Conservation (phyloP, 345 rosid species). For the Isatis tinctoria region DNA sequence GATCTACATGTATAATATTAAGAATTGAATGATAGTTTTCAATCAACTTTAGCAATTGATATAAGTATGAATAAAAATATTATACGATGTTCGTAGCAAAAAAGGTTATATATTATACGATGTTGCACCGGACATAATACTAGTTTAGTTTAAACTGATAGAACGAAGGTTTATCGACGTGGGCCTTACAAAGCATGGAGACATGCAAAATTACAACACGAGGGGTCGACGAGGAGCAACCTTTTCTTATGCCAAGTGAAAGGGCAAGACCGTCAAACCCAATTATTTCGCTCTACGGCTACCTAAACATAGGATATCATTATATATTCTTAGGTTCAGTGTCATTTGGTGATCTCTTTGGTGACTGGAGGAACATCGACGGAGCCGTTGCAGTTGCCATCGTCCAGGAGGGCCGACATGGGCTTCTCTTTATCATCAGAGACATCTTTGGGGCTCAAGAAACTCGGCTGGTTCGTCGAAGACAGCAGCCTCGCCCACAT, state of each 20-base stretch:
- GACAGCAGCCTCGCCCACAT: conserved; percentile 84
- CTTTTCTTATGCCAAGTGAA: neutral
- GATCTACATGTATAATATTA: too few species aligned
- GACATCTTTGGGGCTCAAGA: conserved; percentile 37
- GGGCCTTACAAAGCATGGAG: neutral
- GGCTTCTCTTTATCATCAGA: conserved; percentile 15
- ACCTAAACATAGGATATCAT: neutral
- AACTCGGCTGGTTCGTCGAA: conserved; percentile 81
- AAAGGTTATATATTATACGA: too few species aligned
- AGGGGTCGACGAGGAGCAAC: neutral
- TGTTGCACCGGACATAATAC: too few species aligned
- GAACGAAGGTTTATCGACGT: neutral
- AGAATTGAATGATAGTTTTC: too few species aligned
- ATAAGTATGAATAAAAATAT: too few species aligned
- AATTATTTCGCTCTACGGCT: neutral
- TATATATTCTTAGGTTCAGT: neutral
- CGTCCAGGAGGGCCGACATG: conserved; percentile 22
- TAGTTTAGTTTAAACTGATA: too few species aligned
- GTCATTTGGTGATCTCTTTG: conserved; percentile 25
- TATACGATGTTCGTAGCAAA: too few species aligned
- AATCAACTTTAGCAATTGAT: too few species aligned
- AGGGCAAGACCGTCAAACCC: neutral
- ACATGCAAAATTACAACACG: neutral
- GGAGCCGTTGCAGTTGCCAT: conserved; percentile 27
- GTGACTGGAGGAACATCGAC: conserved; percentile 31